Percentiles rank a stretch among this genome's conserved stretches.
Conservation (phyloP, 148 eudicot genomes). For the Heliosperma pusillum region DNA sequence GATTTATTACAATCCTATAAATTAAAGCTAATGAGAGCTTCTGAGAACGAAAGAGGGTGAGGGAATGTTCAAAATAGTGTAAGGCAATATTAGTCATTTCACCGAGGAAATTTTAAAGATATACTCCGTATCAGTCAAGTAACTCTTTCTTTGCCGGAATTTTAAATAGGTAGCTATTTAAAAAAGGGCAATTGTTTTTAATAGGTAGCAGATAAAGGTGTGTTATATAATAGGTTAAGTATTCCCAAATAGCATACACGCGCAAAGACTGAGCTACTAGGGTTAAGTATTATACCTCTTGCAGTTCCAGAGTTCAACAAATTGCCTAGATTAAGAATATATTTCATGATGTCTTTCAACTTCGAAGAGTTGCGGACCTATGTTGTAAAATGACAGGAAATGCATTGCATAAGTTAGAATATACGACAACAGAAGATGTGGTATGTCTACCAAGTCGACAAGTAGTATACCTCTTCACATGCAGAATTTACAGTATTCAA, state of each 20-base stretch:
- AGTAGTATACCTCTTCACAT: constrained; percentile 65
- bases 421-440: constrained; percentile 21
- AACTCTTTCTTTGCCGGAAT: no score
- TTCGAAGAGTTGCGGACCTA: constrained; percentile 78
- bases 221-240: not conserved
- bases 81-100: not conserved
- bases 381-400: constrained; percentile 17
- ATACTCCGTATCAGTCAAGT: no score
- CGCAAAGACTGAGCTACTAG: not conserved
- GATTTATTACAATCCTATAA: not conserved
- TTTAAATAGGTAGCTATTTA: no score
- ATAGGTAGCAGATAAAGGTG: no score
- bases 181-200: no score
- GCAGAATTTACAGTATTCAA: constrained; percentile 76
- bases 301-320: constrained; percentile 90
- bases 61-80: not conserved
- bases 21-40: not conserved
- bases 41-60: not conserved
- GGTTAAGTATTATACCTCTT: constrained; percentile 51
- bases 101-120: not conserved
- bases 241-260: not conserved
- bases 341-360: constrained; percentile 81
- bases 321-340: constrained; percentile 75
- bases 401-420: constrained; percentile 14
- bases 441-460: constrained; percentile 12